These are phyloP conservation scores for Candida frijolesensis DNA, from an alignment of 1,139 yeast genomes.

Conservation along the genomic window DNA sequence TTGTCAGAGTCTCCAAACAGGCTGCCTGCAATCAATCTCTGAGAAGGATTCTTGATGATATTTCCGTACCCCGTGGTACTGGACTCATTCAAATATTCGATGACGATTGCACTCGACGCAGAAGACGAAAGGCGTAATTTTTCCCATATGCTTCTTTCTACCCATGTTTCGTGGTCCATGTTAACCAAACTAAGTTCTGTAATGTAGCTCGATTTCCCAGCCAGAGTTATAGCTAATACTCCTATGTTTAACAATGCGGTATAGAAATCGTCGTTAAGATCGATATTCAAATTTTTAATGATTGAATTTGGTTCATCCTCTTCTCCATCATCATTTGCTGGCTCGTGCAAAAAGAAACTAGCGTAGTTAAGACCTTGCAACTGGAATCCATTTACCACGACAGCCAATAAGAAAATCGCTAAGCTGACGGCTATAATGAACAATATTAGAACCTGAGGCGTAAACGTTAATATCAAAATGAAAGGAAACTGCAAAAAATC, in stretches of 20 bases:
- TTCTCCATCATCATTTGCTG: constrained; percentile 24
- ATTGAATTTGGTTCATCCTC: constrained; percentile 28
- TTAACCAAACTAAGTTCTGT: constrained; percentile 57
- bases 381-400: constrained; percentile 57
- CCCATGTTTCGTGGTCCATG: constrained; percentile 58
- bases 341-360: constrained; percentile 40
- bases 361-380: constrained; percentile 50
- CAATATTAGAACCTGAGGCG: constrained; percentile 63
- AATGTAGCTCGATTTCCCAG: constrained; percentile 66
- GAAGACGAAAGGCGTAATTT: constrained; percentile 12
- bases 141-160: constrained; percentile 45
- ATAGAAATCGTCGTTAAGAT: constrained; percentile 64
- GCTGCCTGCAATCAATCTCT: constrained; percentile 25
- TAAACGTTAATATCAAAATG: constrained; percentile 54
- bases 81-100: constrained; percentile 21
- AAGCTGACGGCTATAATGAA: constrained; percentile 52
- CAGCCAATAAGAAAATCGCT: constrained; percentile 54
- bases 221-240: constrained; percentile 62
- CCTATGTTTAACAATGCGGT: constrained; percentile 63
- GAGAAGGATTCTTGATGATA: constrained; percentile 32
- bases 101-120: constrained; percentile 7
- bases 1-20: constrained; percentile 7
- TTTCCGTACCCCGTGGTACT: constrained; percentile 35
- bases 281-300: constrained; percentile 28
- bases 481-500: constrained; percentile 51